A percentile compares a stretch with the other conserved stretches of the same genome.
Evolutionary conservation across 768 basidiomycete genomes (phyloP).

Genomic region (Naganishia friedmannii): DNA sequence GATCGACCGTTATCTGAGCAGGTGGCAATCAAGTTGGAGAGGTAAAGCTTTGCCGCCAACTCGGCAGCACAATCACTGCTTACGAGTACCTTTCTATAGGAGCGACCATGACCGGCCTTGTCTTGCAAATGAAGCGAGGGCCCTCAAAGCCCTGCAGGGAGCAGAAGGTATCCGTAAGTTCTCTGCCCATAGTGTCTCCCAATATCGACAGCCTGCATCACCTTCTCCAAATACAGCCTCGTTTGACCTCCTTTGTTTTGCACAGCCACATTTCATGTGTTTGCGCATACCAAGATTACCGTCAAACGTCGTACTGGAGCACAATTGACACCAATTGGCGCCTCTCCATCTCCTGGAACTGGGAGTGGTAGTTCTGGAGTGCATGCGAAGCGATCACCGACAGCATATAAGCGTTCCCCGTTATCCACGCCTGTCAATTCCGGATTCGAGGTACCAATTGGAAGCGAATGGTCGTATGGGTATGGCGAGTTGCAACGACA

Average conservation of each 20-base stretch:
- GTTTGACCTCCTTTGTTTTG: conserved; percentile 3
- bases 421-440: conserved; percentile 17
- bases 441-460: not conserved
- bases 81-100: not conserved
- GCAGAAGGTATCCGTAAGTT: conserved; percentile 29
- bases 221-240: not conserved
- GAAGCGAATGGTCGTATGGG: not conserved
- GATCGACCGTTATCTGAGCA: conserved; percentile 1
- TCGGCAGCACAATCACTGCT: not conserved
- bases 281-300: conserved; percentile 25
- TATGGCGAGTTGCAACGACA: not conserved
- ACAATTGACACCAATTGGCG: not conserved
- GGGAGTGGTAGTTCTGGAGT: not conserved
- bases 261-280: conserved; percentile 28
- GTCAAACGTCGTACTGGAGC: not conserved
- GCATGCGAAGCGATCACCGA: not conserved
- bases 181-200: not conserved
- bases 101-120: conserved; percentile 9
- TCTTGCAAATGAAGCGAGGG: conserved; percentile 22
- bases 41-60: not conserved
- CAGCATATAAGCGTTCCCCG: conserved; percentile 9
- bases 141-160: conserved; percentile 28
- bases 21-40: conserved; percentile 34
- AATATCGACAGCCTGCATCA: not conserved
- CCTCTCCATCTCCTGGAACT: not conserved